Conservation (phyloP, 345 rosid genomes). For the Gossypium ekmanianum region DNA sequence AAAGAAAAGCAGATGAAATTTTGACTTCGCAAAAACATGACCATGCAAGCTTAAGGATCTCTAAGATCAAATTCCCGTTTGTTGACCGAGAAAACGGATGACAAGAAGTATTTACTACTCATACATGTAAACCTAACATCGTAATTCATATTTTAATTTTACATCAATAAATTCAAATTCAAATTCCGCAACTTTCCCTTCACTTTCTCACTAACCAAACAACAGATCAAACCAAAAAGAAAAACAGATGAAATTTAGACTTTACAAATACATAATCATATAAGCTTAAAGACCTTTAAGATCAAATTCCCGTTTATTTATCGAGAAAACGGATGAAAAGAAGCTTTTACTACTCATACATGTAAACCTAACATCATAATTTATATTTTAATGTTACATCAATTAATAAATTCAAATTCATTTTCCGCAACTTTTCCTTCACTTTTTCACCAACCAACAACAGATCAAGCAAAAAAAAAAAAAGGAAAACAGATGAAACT, state of each 20-base stretch:
- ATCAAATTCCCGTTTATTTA: not conserved
- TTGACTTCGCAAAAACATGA: no score
- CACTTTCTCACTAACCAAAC: slow-evolving; percentile 1
- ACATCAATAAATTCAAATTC: not conserved
- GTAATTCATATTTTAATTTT: no score
- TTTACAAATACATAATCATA: no score
- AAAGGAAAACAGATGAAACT: no score
- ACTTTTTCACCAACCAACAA: not conserved
- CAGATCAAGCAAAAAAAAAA: not conserved
- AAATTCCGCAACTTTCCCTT: not conserved
- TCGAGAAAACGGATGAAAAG: not conserved
- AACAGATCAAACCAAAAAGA: no score
- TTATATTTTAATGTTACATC: not conserved
- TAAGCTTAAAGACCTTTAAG: not conserved
- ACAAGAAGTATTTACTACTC: not conserved
- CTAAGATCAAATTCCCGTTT: not conserved
- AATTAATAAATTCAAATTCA: not conserved
- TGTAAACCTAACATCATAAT: not conserved
- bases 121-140: not conserved
- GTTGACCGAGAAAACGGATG: not conserved
- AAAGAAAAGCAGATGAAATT: not conserved
- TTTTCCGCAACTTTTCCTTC: not conserved
- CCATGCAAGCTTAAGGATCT: not conserved
- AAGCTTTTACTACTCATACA: not conserved
- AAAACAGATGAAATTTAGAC: not conserved